Evolutionary conservation across 2,329 filamentous ascomycete species (phyloP).

Genomic region (Grosmannia huntii): DNA sequence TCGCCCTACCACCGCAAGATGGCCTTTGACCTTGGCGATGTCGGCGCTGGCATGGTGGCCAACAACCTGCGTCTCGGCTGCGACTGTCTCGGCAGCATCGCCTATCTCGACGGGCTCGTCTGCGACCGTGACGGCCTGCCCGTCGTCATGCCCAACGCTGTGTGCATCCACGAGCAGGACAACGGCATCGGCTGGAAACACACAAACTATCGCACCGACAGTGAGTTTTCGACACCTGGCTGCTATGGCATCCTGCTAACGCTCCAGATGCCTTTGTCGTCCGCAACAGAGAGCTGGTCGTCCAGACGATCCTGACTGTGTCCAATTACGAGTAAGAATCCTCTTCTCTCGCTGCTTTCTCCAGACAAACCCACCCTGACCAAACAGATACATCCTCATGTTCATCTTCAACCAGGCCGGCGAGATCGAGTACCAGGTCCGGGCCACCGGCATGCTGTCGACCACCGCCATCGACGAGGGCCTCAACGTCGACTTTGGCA

Average conservation of each 20-base stretch:
- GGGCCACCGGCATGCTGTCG: conserved; percentile 55
- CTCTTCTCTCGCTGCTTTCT: background rate
- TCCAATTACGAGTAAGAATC: conserved; percentile 47
- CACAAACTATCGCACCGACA: conserved; percentile 46
- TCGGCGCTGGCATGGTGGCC: conserved; percentile 50
- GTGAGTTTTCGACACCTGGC: background rate
- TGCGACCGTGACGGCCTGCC: conserved; percentile 36
- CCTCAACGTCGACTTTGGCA: conserved; percentile 43
- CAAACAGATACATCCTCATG: conserved; percentile 29
- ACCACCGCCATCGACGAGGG: conserved; percentile 44
- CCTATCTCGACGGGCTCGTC: conserved; percentile 46
- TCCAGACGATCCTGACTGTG: conserved; percentile 56
- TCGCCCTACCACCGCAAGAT: conserved; percentile 55
- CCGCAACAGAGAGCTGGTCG: conserved; percentile 45
- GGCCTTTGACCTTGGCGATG: conserved; percentile 61
- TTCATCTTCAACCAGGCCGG: conserved; percentile 48
- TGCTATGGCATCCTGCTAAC: background rate
- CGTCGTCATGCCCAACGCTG: conserved; percentile 36
- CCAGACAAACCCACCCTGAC: background rate
- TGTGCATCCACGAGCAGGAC: conserved; percentile 59
- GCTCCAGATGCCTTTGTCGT: background rate
- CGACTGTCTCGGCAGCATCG: conserved; percentile 56
- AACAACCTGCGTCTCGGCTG: conserved; percentile 58
- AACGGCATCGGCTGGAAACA: conserved; percentile 61
- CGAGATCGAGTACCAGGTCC: conserved; percentile 45